A percentile compares a stretch with the other conserved stretches of the same genome.
Conservation (phyloP, 164 flowering plant genomes). For the Brasenia schreberi region DNA sequence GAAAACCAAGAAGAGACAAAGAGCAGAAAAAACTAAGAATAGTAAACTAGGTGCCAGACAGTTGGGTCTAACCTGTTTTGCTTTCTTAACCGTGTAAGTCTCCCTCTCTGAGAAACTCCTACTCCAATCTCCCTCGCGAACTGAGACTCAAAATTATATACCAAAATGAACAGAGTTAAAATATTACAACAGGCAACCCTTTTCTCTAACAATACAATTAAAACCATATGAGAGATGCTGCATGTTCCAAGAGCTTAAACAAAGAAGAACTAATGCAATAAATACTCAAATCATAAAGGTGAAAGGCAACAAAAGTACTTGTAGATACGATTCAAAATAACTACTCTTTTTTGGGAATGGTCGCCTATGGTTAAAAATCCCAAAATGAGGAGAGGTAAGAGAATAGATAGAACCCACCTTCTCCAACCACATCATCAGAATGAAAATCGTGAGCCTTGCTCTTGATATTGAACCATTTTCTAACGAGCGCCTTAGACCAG, state of each 20-base stretch:
- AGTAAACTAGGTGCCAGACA: not conserved
- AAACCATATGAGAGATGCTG: too few species aligned
- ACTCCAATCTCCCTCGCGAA: conserved; percentile 68
- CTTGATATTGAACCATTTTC: conserved; percentile 81
- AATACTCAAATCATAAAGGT: not conserved
- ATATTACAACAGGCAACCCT: too few species aligned
- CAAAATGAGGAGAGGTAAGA: not conserved
- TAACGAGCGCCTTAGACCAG: conserved; percentile 74
- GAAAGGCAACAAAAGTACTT: not conserved
- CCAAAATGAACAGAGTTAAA: not conserved
- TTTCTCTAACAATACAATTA: too few species aligned
- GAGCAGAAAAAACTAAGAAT: not conserved
- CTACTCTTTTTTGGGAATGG: too few species aligned
- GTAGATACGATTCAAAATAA: not conserved
- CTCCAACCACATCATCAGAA: conserved; percentile 36
- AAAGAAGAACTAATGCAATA: not conserved
- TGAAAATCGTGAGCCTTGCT: conserved; percentile 63
- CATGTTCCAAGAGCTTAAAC: not conserved
- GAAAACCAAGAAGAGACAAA: conserved; percentile 3
- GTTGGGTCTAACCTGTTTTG: conserved; percentile 53
- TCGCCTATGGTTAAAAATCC: not conserved
- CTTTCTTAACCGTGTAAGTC: conserved; percentile 80
- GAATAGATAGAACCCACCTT: conserved; percentile 1
- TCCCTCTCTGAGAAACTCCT: conserved; percentile 54
- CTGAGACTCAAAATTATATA: conserved; percentile 9